Evolutionary conservation across 2,329 filamentous ascomycete species (phyloP).

Genomic region (Claviceps sp.): DNA sequence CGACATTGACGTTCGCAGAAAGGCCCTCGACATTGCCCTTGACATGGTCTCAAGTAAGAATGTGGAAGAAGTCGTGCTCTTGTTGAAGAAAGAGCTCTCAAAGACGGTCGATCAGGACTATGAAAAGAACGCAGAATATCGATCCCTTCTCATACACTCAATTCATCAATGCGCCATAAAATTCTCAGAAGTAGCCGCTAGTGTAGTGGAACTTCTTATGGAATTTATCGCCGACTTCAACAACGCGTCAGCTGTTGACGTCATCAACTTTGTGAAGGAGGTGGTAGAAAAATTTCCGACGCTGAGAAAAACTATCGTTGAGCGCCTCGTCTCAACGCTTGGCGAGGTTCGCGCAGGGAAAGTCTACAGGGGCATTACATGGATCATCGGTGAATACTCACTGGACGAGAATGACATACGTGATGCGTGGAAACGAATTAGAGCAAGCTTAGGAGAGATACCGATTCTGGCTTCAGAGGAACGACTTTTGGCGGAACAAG

Average conservation of each 20-base stretch:
- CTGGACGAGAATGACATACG: conserved; percentile 86
- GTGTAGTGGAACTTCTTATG: conserved; percentile 93
- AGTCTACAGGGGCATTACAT: conserved; percentile 90
- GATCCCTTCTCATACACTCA: conserved; percentile 86
- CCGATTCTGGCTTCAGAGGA: conserved; percentile 94
- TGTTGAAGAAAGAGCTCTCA: conserved; percentile 92
- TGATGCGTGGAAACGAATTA: conserved; percentile 92
- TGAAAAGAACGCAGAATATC: conserved; percentile 94
- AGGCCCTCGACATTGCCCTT: conserved; percentile 77
- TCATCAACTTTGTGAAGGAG: conserved; percentile 97
- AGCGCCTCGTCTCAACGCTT: conserved; percentile 77
- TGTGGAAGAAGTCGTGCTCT: conserved; percentile 88
- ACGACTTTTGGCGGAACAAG: conserved; percentile 73
- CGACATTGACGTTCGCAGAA: conserved; percentile 88
- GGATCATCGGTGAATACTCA: conserved; percentile 97
- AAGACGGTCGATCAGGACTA: conserved; percentile 98
- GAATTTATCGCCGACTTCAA: conserved; percentile 98
- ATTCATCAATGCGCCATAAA: conserved; percentile 99
- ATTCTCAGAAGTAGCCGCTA: conserved; percentile 94
- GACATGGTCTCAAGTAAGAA: conserved; percentile 99
- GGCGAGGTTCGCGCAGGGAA: conserved; percentile 92
- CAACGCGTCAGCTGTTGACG: conserved; percentile 89
- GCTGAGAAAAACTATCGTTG: conserved; percentile 74
- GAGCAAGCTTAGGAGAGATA: conserved; percentile 87
- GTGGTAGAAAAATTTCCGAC: conserved; percentile 96